Evolutionary conservation across 306 rosid species (phyloP).

Genomic region (Lathyrus aphaca): DNA sequence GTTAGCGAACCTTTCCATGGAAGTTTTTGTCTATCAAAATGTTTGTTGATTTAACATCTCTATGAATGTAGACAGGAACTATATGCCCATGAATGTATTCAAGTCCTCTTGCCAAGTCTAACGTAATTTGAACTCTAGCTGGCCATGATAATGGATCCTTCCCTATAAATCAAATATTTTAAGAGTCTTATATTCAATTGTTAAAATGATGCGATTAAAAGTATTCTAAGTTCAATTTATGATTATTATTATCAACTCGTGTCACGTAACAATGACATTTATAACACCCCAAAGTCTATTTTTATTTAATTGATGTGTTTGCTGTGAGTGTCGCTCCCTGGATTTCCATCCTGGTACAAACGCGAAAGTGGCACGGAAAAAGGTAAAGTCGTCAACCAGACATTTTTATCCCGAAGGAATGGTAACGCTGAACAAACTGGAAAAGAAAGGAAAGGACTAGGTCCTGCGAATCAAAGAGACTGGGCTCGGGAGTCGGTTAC

Average conservation of each 20-base stretch:
- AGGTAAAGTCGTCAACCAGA: too few species aligned
- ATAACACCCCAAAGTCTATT: too few species aligned
- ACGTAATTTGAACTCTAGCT: conserved; percentile 71
- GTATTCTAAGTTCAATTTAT: neutral
- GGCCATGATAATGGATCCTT: conserved; percentile 69
- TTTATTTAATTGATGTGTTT: too few species aligned
- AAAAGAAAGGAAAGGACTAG: too few species aligned
- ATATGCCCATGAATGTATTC: conserved; percentile 87
- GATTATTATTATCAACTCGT: conserved; percentile 42
- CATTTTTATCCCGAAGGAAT: too few species aligned
- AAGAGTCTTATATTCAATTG: conserved; percentile 7
- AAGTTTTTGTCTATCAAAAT: conserved; percentile 75
- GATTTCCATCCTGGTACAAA: too few species aligned
- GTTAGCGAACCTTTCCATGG: conserved; percentile 60
- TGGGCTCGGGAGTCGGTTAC: too few species aligned
- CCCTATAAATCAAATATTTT: conserved; percentile 39
- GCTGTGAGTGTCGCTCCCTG: too few species aligned
- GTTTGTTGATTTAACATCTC: conserved; percentile 75
- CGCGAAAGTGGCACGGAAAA: too few species aligned
- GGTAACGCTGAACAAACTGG: too few species aligned
- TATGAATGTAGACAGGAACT: conserved; percentile 77
- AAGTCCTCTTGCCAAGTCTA: conserved; percentile 76
- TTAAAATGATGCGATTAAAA: neutral
- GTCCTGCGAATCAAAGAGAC: too few species aligned
- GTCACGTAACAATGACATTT: too few species aligned